Conservation (phyloP, 2,329 filamentous ascomycete genomes). For the Botrytis tulipae region DNA sequence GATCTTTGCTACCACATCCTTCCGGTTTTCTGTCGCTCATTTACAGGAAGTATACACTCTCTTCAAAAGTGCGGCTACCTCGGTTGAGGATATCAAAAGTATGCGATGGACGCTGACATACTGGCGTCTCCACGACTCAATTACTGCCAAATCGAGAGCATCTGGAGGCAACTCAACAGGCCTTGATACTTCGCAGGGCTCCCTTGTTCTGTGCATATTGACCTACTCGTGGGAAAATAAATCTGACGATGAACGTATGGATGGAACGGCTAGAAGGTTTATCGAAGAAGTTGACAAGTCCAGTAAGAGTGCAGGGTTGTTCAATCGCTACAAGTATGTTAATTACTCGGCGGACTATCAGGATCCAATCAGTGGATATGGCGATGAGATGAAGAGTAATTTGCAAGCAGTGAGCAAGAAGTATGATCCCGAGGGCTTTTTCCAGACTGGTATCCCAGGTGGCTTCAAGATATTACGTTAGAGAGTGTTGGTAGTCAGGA, state of each 20-base stretch:
- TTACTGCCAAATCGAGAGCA: not conserved
- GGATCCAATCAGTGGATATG: not conserved
- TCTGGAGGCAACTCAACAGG: not conserved
- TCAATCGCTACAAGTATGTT: not conserved
- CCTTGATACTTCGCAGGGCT: not conserved
- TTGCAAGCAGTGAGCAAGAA: constrained; percentile 13
- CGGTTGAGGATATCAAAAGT: not conserved
- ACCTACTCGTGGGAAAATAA: not conserved
- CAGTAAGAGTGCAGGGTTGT: not conserved
- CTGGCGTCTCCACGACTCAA: not conserved
- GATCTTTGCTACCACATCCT: not conserved
- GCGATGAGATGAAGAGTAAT: not conserved
- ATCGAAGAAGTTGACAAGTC: not conserved
- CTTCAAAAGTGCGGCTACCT: not conserved
- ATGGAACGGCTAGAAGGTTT: not conserved
- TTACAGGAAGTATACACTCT: not conserved
- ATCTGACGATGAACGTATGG: not conserved
- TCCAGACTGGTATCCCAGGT: not conserved
- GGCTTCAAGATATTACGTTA: not conserved
- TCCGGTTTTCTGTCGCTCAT: not conserved
- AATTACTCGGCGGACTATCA: not conserved
- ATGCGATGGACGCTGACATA: not conserved
- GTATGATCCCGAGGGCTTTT: constrained; percentile 15
- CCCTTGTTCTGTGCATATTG: not conserved
- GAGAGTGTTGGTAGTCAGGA: no score